Evolutionary conservation across 2,329 filamentous ascomycete genomes (phyloP).

Genomic region (Ceratocystis albifundus): DNA sequence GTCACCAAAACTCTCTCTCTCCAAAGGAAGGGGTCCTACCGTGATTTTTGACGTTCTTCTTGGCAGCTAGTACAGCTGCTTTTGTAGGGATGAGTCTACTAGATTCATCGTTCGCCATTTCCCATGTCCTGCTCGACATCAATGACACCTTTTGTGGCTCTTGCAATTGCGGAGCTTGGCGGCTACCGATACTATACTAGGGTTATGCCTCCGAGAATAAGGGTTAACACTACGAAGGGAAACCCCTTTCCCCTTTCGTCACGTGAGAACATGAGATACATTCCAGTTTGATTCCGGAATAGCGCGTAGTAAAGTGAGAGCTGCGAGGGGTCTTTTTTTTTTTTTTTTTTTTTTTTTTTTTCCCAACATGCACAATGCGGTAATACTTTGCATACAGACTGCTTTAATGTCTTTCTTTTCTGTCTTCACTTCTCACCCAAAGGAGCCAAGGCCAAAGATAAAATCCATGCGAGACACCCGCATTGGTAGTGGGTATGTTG

Average conservation of each 20-base stretch:
- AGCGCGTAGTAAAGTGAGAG: no score
- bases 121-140: conserved; percentile 7
- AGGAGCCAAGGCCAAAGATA: neutral
- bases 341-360: no score
- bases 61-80: no score
- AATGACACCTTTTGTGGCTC: conserved; percentile 11
- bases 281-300: no score
- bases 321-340: no score
- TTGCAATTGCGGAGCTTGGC: neutral
- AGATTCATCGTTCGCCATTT: neutral
- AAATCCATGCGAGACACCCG: neutral
- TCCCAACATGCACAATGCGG: no score
- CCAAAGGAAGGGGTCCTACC: neutral
- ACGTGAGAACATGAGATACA: no score
- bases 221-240: neutral
- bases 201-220: neutral
- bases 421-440: no score
- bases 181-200: neutral
- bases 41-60: neutral
- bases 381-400: no score
- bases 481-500: neutral
- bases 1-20: no score
- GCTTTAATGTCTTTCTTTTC: no score
- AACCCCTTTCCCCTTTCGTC: neutral
- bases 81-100: neutral